Evolutionary conservation across 257 asterid species (phyloP).

Genomic region (Nemophila menziesii): DNA sequence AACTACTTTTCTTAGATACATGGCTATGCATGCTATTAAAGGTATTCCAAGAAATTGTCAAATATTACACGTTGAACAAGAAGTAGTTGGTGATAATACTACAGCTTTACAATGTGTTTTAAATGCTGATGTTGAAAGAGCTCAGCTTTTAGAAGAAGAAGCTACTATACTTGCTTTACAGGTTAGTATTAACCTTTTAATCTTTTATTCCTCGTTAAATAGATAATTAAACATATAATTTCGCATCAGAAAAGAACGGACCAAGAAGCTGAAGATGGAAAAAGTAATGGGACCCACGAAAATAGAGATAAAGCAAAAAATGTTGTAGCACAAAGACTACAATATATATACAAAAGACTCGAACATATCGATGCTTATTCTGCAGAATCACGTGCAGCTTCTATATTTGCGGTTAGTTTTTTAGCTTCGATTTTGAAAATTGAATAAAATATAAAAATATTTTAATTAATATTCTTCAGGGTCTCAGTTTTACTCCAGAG

Average conservation of each 20-base stretch:
- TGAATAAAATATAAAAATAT: too few species aligned
- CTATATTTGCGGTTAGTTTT: constrained; percentile 90
- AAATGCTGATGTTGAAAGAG: constrained; percentile 76
- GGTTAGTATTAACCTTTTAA: constrained; percentile 41
- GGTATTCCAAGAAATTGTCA: constrained; percentile 96
- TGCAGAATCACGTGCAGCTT: constrained; percentile 98
- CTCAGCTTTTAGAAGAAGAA: constrained; percentile 81
- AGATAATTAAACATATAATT: not conserved
- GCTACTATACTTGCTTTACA: constrained; percentile 57
- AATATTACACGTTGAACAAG: constrained; percentile 97
- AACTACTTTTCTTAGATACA: constrained; percentile 88
- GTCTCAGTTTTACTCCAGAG: too few species aligned
- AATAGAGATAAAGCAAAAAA: constrained; percentile 41
- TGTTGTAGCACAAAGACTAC: constrained; percentile 54
- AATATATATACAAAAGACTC: constrained; percentile 84
- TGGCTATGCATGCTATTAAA: constrained; percentile 97
- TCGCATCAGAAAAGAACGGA: constrained; percentile 46
- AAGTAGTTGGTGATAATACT: constrained; percentile 82
- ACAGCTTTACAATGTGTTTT: constrained; percentile 86
- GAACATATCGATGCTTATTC: constrained; percentile 89
- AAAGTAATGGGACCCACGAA: constrained; percentile 29
- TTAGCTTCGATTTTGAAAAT: too few species aligned
- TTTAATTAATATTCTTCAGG: too few species aligned
- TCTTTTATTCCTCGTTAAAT: constrained; percentile 7
- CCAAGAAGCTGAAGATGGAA: constrained; percentile 41